These are phyloP conservation scores for Populus tremula DNA, from an alignment of 345 rosid genomes.

Conservation along the genomic window DNA sequence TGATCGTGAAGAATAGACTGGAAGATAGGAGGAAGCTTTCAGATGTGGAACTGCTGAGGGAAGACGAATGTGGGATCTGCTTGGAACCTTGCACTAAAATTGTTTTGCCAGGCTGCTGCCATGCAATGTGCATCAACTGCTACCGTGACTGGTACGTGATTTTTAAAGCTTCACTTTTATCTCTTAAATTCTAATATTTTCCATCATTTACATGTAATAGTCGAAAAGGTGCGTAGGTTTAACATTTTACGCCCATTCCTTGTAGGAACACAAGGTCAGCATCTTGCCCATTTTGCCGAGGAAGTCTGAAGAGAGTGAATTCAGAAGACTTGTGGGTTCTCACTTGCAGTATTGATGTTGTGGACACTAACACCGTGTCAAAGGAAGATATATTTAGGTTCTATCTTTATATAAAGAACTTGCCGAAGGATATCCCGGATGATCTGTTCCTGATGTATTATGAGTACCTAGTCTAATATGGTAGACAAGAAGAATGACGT, in stretches of 20 bases:
- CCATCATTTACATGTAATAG: not conserved
- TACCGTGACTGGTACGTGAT: slow-evolving; percentile 27
- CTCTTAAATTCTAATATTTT: not conserved
- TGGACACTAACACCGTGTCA: slow-evolving; percentile 21
- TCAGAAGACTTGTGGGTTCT: slow-evolving; percentile 34
- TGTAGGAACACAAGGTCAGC: slow-evolving; percentile 30
- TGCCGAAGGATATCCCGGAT: slow-evolving; percentile 27
- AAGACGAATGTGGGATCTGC: slow-evolving; percentile 35
- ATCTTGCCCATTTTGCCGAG: slow-evolving; percentile 35
- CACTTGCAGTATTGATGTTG: slow-evolving; percentile 25
- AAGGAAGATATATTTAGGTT: slow-evolving; percentile 26
- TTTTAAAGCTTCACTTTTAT: not conserved
- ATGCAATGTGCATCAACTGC: slow-evolving; percentile 38
- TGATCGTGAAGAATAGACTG: slow-evolving; percentile 19
- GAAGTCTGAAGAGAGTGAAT: slow-evolving; percentile 26
- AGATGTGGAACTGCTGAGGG: slow-evolving; percentile 19
- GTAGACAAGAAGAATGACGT: not conserved
- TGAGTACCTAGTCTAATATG: slow-evolving; percentile 29
- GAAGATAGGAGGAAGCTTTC: slow-evolving; percentile 22
- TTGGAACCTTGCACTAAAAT: slow-evolving; percentile 35
- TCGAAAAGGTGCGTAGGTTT: not conserved
- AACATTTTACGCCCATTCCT: not conserved
- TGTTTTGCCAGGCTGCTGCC: slow-evolving; percentile 32
- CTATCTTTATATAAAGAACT: slow-evolving; percentile 24
- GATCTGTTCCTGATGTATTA: slow-evolving; percentile 30